phyloP scores from a whole-genome alignment of 768 basidiomycete genomes.

The Boletus insuetus region DNA sequence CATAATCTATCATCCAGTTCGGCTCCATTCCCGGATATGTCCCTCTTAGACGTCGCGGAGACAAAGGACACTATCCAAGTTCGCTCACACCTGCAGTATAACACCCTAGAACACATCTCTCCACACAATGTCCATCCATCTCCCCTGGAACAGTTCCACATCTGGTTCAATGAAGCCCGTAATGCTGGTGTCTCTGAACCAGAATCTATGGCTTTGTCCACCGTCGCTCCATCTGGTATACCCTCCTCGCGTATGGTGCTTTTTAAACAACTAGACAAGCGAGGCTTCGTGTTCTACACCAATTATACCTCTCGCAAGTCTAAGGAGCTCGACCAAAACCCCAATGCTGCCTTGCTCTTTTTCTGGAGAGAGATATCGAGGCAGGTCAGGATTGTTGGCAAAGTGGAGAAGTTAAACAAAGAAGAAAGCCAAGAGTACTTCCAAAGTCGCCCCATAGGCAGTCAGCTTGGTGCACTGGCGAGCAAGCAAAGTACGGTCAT shows the following conservation, averaged over 20 bases:
- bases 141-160: conserved; percentile 82
- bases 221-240: conserved; percentile 65
- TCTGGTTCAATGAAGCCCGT: conserved; percentile 76
- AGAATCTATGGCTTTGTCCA: conserved; percentile 86
- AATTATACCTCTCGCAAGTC: conserved; percentile 97
- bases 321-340: conserved; percentile 70
- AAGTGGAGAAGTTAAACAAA: conserved; percentile 70
- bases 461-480: conserved; percentile 90
- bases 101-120: conserved; percentile 60
- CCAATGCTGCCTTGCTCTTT: conserved; percentile 78
- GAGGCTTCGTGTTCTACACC: conserved; percentile 94
- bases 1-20: not conserved
- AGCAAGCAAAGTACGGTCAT: conserved; percentile 85
- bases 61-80: conserved; percentile 60
- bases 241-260: conserved; percentile 90
- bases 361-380: conserved; percentile 88
- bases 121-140: conserved; percentile 58
- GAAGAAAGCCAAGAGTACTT: conserved; percentile 86
- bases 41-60: conserved; percentile 36
- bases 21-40: conserved; percentile 14
- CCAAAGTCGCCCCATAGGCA: conserved; percentile 74
- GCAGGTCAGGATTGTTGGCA: conserved; percentile 81
- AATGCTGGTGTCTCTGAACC: conserved; percentile 71
- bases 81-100: conserved; percentile 74
- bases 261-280: conserved; percentile 84